Base-by-base conservation (phyloP, 2,329 filamentous ascomycete genomes). In the Talaromyces albobiverticillius region DNA sequence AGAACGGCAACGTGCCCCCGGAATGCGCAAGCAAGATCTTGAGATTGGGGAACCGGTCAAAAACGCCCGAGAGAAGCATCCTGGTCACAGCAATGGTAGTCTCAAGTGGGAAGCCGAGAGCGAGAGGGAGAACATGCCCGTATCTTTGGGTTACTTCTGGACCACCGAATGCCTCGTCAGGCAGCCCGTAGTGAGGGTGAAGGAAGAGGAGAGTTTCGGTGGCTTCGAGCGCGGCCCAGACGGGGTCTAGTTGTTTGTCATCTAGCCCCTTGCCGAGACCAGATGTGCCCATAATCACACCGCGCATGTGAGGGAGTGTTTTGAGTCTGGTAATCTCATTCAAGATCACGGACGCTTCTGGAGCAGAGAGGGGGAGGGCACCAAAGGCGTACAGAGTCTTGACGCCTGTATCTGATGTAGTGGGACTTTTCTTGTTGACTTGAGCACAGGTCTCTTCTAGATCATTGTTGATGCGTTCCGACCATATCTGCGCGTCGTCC, bases 151-250 rank as follows among this genome's bases (percentile, higher is more conserved):
- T 77, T 0, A 82, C 83, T 7, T 87, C 78, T 0, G 88, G 82
- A 0, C 92, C 92, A 0, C 92, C 92, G 73, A 89, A 96, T 3
- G 95, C 89, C 8, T 84, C 82, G 56, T 82, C 82, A 0, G 90
- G 91, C 2, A 96, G 81, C 1, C 92, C 92, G 68, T 96, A 96
- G 71, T 96, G 92, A 25, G 92, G 92, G 71, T 96, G 92, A 49
- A 96, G 71, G 74, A 96, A 96, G 46, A 95, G 77, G 22, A 88
- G 76, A 31, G 90, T 76, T 7, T 77, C 70, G 0, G 82, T 81
- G 38, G 81, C 79, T 40, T 89, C 83, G 1, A 96, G 71, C 0
- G 86, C 85, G 10, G 79, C 69, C 71, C 90, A 89, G 10, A 96
- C 80, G 0, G 87, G 84, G 32, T 93, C 79, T 23, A 96, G 74